Conservation (phyloP, 192 early-diverging fungal genomes). For the Backusella australiensis region DNA sequence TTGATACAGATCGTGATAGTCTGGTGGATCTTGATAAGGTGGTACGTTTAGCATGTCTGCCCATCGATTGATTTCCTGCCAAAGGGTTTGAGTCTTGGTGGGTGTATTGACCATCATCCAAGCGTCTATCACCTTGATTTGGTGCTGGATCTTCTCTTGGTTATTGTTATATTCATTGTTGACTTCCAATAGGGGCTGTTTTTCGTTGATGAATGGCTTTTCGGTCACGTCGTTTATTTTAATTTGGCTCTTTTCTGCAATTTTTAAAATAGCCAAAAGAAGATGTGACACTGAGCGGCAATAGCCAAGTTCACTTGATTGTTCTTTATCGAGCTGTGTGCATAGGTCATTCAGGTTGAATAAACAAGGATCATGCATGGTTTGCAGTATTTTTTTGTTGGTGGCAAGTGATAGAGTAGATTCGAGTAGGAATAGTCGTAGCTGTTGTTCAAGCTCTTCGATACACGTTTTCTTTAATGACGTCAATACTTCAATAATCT, state of each 20-base stretch:
- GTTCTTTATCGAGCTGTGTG: neutral
- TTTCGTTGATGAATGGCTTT: neutral
- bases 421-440: neutral
- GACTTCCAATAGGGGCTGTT: neutral
- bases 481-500: neutral
- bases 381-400: neutral
- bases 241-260: neutral
- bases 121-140: neutral
- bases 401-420: neutral
- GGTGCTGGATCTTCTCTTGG: neutral
- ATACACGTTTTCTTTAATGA: neutral
- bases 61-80: neutral
- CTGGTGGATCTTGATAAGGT: neutral
- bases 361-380: neutral
- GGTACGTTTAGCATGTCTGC: neutral
- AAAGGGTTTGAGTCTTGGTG: neutral
- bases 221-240: neutral
- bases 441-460: neutral
- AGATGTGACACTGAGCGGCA: neutral
- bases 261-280: neutral
- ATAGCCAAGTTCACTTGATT: neutral
- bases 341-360: neutral
- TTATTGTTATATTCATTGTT: neutral
- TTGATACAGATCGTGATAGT: neutral
- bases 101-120: neutral